Base-by-base conservation (phyloP, 345 rosid genomes). In the Kandelia obovata region DNA sequence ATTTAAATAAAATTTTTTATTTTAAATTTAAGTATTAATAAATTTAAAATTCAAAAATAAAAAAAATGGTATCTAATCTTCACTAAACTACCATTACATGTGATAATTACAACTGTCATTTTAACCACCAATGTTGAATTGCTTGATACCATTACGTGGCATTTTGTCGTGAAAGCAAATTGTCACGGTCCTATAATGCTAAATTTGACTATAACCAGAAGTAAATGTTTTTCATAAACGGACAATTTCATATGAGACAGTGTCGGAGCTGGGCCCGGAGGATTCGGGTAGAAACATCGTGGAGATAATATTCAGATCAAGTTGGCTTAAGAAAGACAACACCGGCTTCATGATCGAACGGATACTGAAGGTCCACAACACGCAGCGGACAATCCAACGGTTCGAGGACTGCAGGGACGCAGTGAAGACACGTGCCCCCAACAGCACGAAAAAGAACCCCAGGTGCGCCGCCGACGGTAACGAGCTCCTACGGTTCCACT, bases 391-490 rank as follows among this genome's bases (percentile, higher is more conserved):
- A 3, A 95, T 95, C 88, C 97, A 92, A 75, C 96, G 97, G 73
- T 95, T 95, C 53, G 97, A 95, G 81, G 99, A 89, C 67, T 92
- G 97, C 77, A 86, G 99, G 43, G 93, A 92, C 69, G 86, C 96
- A 8, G 97, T 95, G 64, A 95, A 88, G 84, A 67, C 91, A 43
- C 97, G 93, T 62, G 96, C 96, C 1, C 83, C 88, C 53, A 83
- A 78, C 76, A 78, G 81, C 73, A 75, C 86, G 15, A 80, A 83
- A 55, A 89, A 88, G 65, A 84, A 94, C 71, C 87, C 97, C 62
- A 80, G 98, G 30, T 94, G 97, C 64, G 97, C 97, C 0, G 98
- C 98, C 13, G 98, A 94, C 64, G 98, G 98, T 0, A 94, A 91
- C 82, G 98, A 94, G 84, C 91, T 94, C 10, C 88, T 94, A 28